Percentiles rank a stretch among this genome's conserved stretches.
These are phyloP conservation scores for Caryopteris hybrid DNA, from an alignment of 305 asterid genomes.

Conservation along the genomic window DNA sequence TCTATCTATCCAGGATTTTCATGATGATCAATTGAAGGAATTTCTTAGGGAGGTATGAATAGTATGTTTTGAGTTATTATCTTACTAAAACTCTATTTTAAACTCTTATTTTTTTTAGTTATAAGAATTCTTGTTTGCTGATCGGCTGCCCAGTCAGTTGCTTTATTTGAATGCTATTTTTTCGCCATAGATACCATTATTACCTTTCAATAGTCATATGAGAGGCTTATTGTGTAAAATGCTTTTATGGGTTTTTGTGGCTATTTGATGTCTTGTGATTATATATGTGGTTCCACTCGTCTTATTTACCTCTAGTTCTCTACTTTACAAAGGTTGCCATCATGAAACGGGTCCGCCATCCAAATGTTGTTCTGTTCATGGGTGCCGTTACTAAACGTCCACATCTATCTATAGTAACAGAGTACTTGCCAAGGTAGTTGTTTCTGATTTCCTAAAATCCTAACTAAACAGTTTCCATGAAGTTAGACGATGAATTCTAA, in stretches of 20 bases:
- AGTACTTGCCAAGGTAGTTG: constrained; percentile 79
- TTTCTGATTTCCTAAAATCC: neutral
- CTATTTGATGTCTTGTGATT: neutral
- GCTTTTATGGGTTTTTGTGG: neutral
- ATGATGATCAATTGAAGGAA: constrained; percentile 83
- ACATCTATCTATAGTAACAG: constrained; percentile 87
- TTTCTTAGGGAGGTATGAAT: constrained; percentile 81
- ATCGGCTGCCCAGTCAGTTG: neutral
- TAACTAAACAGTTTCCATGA: neutral
- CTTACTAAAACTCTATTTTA: too few relatives aligned
- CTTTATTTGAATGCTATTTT: neutral
- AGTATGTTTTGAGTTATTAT: too few relatives aligned
- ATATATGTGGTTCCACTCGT: neutral
- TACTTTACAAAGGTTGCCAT: constrained; percentile 66
- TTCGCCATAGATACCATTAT: neutral
- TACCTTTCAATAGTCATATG: neutral
- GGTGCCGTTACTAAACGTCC: constrained; percentile 95
- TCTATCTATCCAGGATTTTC: constrained; percentile 72
- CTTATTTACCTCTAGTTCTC: neutral
- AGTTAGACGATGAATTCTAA: constrained; percentile 8
- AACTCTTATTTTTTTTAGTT: neutral
- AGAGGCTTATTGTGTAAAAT: neutral
- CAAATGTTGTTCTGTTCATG: constrained; percentile 95
- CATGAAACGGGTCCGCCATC: constrained; percentile 98
- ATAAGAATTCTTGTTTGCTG: neutral